Percentiles rank a stretch among this genome's conserved stretches.
Conservation (phyloP, 202 grass and related monocot genomes). For the Panicum hallii region DNA sequence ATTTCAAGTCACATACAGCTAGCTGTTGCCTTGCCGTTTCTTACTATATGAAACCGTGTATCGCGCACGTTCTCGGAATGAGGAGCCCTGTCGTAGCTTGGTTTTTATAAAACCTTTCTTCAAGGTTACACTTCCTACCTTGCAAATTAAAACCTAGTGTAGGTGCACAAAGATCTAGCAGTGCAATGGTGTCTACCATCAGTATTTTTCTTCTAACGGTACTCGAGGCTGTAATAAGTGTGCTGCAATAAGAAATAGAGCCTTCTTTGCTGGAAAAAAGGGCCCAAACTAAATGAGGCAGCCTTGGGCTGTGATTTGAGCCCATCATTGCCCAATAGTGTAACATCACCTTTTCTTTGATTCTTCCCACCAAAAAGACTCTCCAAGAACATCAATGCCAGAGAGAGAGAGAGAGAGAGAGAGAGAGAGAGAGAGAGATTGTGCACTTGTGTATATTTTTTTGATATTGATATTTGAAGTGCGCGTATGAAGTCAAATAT, state of each 20-base stretch:
- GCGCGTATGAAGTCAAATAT: neutral
- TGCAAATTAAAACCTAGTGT: no score
- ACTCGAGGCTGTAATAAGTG: no score
- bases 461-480: neutral
- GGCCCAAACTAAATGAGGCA: neutral
- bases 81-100: neutral
- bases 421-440: neutral
- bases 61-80: neutral
- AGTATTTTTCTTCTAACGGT: no score
- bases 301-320: neutral
- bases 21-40: no score
- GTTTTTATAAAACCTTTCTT: neutral
- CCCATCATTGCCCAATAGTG: neutral
- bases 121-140: neutral
- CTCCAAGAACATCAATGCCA: neutral
- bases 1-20: no score
- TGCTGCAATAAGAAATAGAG: no score
- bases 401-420: no score
- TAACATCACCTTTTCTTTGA: neutral
- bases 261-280: no score
- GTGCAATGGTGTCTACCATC: no score
- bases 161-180: no score
- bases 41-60: neutral
- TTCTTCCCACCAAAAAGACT: neutral
- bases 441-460: neutral